These are phyloP conservation scores for Spinellus fusiger DNA, from an alignment of 192 early-diverging fungal species.

Conservation along the genomic window DNA sequence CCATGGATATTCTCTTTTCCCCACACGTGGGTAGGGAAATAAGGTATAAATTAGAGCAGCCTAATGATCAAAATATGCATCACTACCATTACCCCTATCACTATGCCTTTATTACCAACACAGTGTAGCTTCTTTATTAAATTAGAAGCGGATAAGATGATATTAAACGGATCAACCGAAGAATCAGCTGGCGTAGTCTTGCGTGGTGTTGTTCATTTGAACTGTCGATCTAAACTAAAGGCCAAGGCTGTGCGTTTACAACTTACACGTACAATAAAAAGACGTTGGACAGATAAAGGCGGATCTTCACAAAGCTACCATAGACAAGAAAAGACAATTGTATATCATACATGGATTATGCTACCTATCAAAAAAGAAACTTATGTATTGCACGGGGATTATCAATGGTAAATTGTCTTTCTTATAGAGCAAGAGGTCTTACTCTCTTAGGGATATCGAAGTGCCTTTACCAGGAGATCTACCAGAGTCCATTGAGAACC, in stretches of 20 bases:
- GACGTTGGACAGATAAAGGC: slow-evolving; percentile 40
- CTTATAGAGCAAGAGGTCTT: too few species aligned
- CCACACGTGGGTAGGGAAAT: too few species aligned
- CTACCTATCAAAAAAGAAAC: not conserved
- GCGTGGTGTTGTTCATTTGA: slow-evolving; percentile 44
- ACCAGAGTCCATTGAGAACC: slow-evolving; percentile 47
- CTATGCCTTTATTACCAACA: not conserved
- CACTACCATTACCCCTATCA: not conserved
- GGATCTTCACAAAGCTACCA: slow-evolving; percentile 36
- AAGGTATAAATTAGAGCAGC: too few species aligned
- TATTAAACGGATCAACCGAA: slow-evolving; percentile 30
- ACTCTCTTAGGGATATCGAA: slow-evolving; percentile 39
- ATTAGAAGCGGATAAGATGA: slow-evolving; percentile 27
- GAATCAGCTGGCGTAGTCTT: slow-evolving; percentile 45
- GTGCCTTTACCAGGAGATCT: slow-evolving; percentile 50
- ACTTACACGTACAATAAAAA: slow-evolving; percentile 48
- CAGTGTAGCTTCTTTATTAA: slow-evolving; percentile 26
- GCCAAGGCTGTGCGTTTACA: slow-evolving; percentile 42
- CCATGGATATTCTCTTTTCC: too few species aligned
- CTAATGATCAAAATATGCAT: not conserved
- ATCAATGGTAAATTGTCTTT: too few species aligned
- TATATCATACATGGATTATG: not conserved
- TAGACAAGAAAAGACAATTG: not conserved
- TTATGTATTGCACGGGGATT: too few species aligned
- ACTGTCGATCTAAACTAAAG: slow-evolving; percentile 38